Percentiles rank a stretch among this genome's conserved stretches.
These are phyloP conservation scores for Sporothrix humicola DNA, from an alignment of 2,329 filamentous ascomycete genomes.

Conservation along the genomic window DNA sequence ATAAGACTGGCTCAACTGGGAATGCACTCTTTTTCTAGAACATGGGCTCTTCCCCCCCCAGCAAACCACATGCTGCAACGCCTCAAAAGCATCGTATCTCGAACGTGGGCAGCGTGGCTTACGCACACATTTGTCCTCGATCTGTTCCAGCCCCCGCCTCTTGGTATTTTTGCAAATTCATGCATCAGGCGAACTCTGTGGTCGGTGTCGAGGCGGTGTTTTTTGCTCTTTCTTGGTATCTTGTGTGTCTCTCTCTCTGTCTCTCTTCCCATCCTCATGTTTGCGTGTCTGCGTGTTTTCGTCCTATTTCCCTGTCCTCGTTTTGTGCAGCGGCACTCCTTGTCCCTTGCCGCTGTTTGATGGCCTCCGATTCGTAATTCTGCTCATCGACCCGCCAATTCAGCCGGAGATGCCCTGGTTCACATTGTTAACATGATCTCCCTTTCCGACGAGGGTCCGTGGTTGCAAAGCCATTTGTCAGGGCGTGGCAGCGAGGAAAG, in stretches of 20 bases:
- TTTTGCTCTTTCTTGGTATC: not conserved
- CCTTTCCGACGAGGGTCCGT: not conserved
- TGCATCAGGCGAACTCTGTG: not conserved
- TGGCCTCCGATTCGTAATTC: slow-evolving; percentile 10
- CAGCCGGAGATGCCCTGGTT: slow-evolving; percentile 26
- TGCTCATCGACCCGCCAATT: slow-evolving; percentile 23
- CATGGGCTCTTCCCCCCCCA: slow-evolving; percentile 1
- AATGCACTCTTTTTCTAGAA: slow-evolving; percentile 12
- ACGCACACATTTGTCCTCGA: slow-evolving; percentile 25
- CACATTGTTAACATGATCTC: not conserved
- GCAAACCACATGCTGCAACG: not conserved
- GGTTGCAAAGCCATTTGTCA: slow-evolving; percentile 12
- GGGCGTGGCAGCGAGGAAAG: not conserved
- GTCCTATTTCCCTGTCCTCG: not conserved
- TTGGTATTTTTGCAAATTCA: slow-evolving; percentile 23
- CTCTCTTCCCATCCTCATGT: not conserved
- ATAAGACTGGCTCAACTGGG: not conserved
- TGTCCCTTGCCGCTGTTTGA: slow-evolving; percentile 24
- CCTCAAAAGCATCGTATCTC: slow-evolving; percentile 7
- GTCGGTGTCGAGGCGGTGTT: not conserved
- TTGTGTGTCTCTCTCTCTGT: too few species aligned
- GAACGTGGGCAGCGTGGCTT: slow-evolving; percentile 26
- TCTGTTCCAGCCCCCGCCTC: slow-evolving; percentile 16
- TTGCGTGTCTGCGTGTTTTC: not conserved
- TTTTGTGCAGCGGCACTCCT: not conserved